Conservation (phyloP, 2,329 filamentous ascomycete genomes). For the Colletotrichum orbiculare region DNA sequence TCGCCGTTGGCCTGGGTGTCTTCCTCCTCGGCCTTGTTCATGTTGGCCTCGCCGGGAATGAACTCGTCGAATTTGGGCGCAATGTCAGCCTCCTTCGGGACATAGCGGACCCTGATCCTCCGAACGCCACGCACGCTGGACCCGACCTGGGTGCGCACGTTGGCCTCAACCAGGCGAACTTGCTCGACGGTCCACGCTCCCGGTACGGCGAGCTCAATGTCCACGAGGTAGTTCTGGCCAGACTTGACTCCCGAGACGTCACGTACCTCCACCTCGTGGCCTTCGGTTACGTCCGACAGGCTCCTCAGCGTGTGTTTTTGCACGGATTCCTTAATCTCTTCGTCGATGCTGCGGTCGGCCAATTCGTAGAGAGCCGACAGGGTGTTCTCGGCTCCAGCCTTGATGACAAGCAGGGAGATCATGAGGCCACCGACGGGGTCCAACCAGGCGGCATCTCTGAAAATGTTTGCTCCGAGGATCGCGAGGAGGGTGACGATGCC, state of each 20-base stretch:
- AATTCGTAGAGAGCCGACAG: slow-evolving; percentile 84
- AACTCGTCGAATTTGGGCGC: slow-evolving; percentile 79
- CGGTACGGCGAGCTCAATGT: slow-evolving; percentile 87
- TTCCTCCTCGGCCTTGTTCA: slow-evolving; percentile 62
- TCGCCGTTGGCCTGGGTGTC: slow-evolving; percentile 50
- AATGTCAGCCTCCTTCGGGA: slow-evolving; percentile 70
- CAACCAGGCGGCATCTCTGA: slow-evolving; percentile 88
- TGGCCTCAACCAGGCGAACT: slow-evolving; percentile 76
- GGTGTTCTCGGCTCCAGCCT: slow-evolving; percentile 89
- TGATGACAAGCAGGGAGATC: slow-evolving; percentile 93
- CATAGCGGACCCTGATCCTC: slow-evolving; percentile 85
- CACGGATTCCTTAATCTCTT: slow-evolving; percentile 81
- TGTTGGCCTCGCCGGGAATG: slow-evolving; percentile 72
- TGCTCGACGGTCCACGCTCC: slow-evolving; percentile 79
- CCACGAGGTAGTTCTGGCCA: slow-evolving; percentile 94
- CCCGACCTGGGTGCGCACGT: slow-evolving; percentile 78
- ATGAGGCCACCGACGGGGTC: slow-evolving; percentile 93
- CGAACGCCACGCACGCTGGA: slow-evolving; percentile 85
- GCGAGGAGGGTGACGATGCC: slow-evolving; percentile 92
- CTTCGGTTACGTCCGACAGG: slow-evolving; percentile 63
- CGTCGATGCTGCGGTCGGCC: slow-evolving; percentile 89
- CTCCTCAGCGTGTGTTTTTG: slow-evolving; percentile 72
- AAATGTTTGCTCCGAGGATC: slow-evolving; percentile 88
- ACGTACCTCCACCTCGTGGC: slow-evolving; percentile 74
- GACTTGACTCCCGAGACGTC: slow-evolving; percentile 92